Percentiles rank a stretch among this genome's conserved stretches.
Evolutionary conservation across 306 rosid species (phyloP).

Genomic region (Amphicarpaea edgeworthii): DNA sequence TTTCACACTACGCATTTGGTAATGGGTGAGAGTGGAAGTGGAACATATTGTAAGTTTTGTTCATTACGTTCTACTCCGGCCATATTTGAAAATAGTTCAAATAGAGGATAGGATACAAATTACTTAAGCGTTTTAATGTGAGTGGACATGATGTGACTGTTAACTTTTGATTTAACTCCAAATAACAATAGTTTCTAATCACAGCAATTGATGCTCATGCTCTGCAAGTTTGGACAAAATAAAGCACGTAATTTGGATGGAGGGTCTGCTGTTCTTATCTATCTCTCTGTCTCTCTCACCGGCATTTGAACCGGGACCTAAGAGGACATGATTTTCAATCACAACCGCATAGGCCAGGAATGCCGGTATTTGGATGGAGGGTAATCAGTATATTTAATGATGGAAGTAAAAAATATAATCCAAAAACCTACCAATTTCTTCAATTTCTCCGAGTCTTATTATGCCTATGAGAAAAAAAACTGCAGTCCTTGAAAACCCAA

Average conservation of each 20-base stretch:
- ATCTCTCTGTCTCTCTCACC: too few relatives aligned
- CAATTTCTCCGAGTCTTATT: not conserved
- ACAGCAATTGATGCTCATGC: constrained; percentile 1
- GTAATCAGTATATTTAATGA: constrained; percentile 8
- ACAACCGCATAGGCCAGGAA: too few relatives aligned
- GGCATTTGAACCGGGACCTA: too few relatives aligned
- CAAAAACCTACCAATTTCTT: constrained; percentile 1
- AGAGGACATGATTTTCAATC: too few relatives aligned
- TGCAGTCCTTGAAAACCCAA: constrained; percentile 14
- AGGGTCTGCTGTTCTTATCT: too few relatives aligned
- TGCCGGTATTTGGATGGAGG: not conserved
- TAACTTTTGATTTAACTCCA: constrained; percentile 6
- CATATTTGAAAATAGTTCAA: constrained; percentile 17
- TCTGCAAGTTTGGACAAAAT: constrained; percentile 28
- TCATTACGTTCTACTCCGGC: too few relatives aligned
- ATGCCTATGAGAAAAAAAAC: constrained; percentile 19
- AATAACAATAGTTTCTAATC: constrained; percentile 28
- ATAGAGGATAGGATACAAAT: not conserved
- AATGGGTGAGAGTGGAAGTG: too few relatives aligned
- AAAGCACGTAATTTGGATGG: constrained; percentile 1
- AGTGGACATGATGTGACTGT: constrained; percentile 22
- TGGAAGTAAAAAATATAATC: not conserved
- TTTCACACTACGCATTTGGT: too few relatives aligned
- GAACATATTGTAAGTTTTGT: too few relatives aligned
- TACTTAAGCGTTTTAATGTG: constrained; percentile 11